These are phyloP conservation scores for Clonostachys byssicola DNA, from an alignment of 2,329 filamentous ascomycete species.

Conservation along the genomic window DNA sequence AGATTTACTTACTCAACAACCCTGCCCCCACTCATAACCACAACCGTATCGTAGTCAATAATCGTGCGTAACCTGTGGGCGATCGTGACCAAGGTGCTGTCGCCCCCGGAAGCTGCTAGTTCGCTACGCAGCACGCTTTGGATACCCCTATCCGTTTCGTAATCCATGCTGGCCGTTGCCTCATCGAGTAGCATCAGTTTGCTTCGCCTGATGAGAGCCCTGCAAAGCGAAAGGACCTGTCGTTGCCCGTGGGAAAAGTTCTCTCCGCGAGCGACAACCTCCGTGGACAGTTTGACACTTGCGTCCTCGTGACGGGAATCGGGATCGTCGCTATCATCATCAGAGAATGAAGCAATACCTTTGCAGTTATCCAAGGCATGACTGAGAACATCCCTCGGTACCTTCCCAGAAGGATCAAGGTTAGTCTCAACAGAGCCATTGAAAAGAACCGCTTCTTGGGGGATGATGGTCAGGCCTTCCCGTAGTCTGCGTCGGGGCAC, in stretches of 20 bases:
- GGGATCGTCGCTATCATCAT: constrained; percentile 2
- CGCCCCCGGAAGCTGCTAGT: constrained; percentile 23
- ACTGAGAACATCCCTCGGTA: constrained; percentile 47
- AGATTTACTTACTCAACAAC: constrained; percentile 42
- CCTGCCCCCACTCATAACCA: constrained; percentile 50
- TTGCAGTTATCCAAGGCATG: constrained; percentile 60
- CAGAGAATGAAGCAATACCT: constrained; percentile 48
- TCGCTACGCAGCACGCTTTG: constrained; percentile 45
- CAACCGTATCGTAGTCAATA: constrained; percentile 53
- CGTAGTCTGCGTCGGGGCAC: constrained; percentile 45
- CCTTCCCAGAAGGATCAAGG: constrained; percentile 59
- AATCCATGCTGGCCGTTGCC: constrained; percentile 56
- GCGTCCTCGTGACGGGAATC: neutral
- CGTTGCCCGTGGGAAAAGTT: constrained; percentile 56
- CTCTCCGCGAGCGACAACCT: constrained; percentile 46
- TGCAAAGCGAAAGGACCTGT: constrained; percentile 51
- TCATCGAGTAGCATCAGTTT: constrained; percentile 55
- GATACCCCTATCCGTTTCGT: constrained; percentile 51
- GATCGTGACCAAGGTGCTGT: constrained; percentile 52
- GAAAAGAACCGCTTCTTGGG: constrained; percentile 55
- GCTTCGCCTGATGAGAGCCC: constrained; percentile 49
- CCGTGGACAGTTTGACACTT: constrained; percentile 32
- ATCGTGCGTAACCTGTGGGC: constrained; percentile 55
- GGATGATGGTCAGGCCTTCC: constrained; percentile 51
- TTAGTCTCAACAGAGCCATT: constrained; percentile 50